A percentile compares a stretch with the other conserved stretches of the same genome.
These are phyloP conservation scores for Dipodascus albidus DNA, from an alignment of 805 yeast genomes.

Conservation along the genomic window DNA sequence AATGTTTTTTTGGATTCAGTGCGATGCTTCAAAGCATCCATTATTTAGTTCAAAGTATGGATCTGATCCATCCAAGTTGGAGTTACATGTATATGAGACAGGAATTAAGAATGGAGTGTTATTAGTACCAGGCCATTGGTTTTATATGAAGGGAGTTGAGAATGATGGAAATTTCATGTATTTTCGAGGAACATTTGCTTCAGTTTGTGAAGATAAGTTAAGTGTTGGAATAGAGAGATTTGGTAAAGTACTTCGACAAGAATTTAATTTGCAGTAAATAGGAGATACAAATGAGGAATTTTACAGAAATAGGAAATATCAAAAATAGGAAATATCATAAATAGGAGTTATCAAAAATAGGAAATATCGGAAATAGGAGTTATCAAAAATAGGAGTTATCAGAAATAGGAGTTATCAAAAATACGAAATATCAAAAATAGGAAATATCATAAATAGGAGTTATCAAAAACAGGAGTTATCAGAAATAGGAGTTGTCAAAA, in stretches of 20 bases:
- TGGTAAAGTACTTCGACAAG: constrained; percentile 60
- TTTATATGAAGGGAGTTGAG: constrained; percentile 34
- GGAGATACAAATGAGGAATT: neutral
- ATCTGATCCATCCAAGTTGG: constrained; percentile 22
- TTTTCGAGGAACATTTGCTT: constrained; percentile 34
- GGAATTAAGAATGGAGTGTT: constrained; percentile 25
- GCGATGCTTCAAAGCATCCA: constrained; percentile 43
- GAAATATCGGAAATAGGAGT: constrained; percentile 22
- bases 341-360: neutral
- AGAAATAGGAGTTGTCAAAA: neutral
- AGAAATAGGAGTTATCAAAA: neutral
- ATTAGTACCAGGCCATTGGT: constrained; percentile 33
- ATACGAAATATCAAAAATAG: no score
- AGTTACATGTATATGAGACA: constrained; percentile 23
- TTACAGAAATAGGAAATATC: neutral
- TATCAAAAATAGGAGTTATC: neutral
- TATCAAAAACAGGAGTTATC: neutral
- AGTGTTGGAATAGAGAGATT: constrained; percentile 61
- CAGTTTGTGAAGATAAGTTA: constrained; percentile 26
- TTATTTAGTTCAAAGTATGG: constrained; percentile 24
- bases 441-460: constrained; percentile 29
- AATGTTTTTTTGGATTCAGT: constrained; percentile 39
- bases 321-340: no score
- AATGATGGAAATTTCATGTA: constrained; percentile 23
- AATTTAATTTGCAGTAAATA: constrained; percentile 42